Evolutionary conservation across 495 filamentous ascomycete species (phyloP).

Genomic region (Trichoderma parareesei): DNA sequence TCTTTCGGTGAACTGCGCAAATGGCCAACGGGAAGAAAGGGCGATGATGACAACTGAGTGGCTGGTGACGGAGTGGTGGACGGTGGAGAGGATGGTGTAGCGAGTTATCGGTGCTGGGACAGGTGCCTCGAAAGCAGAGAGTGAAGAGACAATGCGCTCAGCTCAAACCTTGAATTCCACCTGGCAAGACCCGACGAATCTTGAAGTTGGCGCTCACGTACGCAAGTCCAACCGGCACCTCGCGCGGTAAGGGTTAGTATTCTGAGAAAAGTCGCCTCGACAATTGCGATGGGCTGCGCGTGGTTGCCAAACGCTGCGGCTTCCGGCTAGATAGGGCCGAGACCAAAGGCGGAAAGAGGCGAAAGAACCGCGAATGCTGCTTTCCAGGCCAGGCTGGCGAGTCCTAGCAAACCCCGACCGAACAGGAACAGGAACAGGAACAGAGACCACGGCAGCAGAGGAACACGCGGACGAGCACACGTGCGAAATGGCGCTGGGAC

Average conservation of each 20-base stretch:
- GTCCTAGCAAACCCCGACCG: no score
- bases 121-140: slow-evolving; percentile 13
- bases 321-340: not conserved
- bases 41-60: slow-evolving; percentile 14
- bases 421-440: no score
- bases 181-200: not conserved
- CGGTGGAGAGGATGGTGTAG: slow-evolving; percentile 10
- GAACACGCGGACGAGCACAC: not conserved
- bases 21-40: slow-evolving; percentile 11
- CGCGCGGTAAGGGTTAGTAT: not conserved
- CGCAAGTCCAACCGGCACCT: not conserved
- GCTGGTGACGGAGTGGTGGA: slow-evolving; percentile 11
- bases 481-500: not conserved
- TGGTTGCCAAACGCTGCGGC: not conserved
- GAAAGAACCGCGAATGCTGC: no score
- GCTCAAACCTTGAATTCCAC: slow-evolving; percentile 9
- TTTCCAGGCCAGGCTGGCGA: no score
- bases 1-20: slow-evolving; percentile 3
- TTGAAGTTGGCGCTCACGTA: not conserved
- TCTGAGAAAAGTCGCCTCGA: not conserved
- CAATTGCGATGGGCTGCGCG: not conserved
- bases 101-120: slow-evolving; percentile 12
- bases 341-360: not conserved
- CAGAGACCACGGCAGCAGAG: not conserved
- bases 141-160: slow-evolving; percentile 11